Evolutionary conservation across 768 basidiomycete genomes (phyloP).

Genomic region (Lactarius indigo): DNA sequence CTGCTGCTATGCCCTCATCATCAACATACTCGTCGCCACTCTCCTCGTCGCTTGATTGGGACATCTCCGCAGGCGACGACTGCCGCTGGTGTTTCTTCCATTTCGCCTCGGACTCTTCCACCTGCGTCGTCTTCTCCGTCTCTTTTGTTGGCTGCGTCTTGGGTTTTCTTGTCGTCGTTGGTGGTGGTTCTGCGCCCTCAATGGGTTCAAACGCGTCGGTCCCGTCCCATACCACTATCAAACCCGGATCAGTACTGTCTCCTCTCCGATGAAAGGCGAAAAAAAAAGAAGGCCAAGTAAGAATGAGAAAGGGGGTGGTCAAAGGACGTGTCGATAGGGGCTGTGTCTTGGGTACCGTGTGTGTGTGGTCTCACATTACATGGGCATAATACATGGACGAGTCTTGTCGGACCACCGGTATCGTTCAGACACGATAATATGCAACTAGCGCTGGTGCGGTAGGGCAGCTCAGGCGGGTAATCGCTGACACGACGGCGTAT

Average conservation of each 20-base stretch:
- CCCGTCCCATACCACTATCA: slow-evolving; percentile 72
- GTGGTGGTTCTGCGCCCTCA: slow-evolving; percentile 28
- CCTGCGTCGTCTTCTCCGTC: slow-evolving; percentile 32
- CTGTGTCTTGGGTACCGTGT: background rate
- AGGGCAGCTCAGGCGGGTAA: slow-evolving; percentile 19
- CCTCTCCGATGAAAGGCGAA: background rate
- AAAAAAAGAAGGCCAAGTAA: background rate
- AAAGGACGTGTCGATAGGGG: background rate
- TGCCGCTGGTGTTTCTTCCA: slow-evolving; percentile 17
- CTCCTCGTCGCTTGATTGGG: slow-evolving; percentile 31
- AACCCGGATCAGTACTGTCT: slow-evolving; percentile 19
- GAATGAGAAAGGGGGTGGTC: background rate
- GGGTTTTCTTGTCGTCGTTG: slow-evolving; percentile 24
- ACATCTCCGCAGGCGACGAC: slow-evolving; percentile 24
- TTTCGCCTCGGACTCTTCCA: slow-evolving; percentile 48
- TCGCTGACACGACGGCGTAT: slow-evolving; percentile 14
- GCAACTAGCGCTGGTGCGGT: slow-evolving; percentile 12
- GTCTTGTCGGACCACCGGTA: slow-evolving; percentile 16
- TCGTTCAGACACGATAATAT: slow-evolving; percentile 20
- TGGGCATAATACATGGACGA: slow-evolving; percentile 8
- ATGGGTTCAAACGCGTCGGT: slow-evolving; percentile 47
- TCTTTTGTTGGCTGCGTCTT: slow-evolving; percentile 21
- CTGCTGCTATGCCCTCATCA: slow-evolving; percentile 40
- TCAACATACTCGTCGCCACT: slow-evolving; percentile 75
- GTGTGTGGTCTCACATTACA: slow-evolving; percentile 22